Base-by-base conservation (phyloP, 176 grass and related monocot genomes). In the Secale cereale region DNA sequence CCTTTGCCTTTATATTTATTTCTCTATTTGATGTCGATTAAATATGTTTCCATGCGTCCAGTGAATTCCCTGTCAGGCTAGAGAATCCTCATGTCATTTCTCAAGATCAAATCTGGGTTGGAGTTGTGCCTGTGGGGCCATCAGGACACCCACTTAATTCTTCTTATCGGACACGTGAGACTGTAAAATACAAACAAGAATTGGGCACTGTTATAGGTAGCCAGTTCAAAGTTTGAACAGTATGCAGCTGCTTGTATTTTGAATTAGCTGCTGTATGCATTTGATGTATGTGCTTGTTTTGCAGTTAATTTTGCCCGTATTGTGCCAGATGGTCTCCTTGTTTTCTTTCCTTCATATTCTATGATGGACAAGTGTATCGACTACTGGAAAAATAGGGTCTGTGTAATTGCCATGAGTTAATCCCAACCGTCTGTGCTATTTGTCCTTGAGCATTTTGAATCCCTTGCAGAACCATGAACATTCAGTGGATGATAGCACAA, bases 271-370 rank as follows among this genome's bases (percentile, higher is more conserved):
- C 41, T 78, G 33, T 73, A 50, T 35, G 32, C 31, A 25, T 61
- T 20, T 67, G 61, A 86, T 52, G 4, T 57, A 25, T 69, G 73
- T 81, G 36, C 39, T 84, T 31, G 40, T 87, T 87, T 90, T 82
- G 85, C 86, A 95, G 93, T 95, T 80, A 95, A 98, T 81, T 98
- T 98, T 79, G 93, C 96, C 43, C 93, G 93, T 76, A 98, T 98
- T 65, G 93, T 98, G 65, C 96, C 96, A 56, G 89, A 98, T 86
- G 96, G 96, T 35, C 87, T 98, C 10, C 96, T 98, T 82, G 89
- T 98, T 63, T 98, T 98, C 83, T 98, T 98, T 59, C 93, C 96
- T 75, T 98, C 96, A 86, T 98, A 98, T 87, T 98, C 92, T 80
- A 95, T 98, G 96, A 95, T 98, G 96, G 88, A 95, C 74, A 88